Evolutionary conservation across 495 filamentous ascomycete species (phyloP).

Genomic region (Acidiella bohemica): DNA sequence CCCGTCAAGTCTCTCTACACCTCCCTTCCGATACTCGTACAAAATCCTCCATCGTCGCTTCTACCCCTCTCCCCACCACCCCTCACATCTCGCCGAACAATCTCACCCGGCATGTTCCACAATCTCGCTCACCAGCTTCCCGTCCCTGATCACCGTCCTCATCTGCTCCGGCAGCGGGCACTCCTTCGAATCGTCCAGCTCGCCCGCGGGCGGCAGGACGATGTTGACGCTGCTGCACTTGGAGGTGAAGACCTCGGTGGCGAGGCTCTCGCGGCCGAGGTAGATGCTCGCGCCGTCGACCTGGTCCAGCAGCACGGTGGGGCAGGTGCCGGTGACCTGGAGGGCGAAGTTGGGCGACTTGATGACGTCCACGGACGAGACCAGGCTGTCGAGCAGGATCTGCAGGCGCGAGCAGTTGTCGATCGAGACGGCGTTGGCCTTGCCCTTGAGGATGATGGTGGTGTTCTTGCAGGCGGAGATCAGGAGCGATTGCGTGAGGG

Average conservation of each 20-base stretch:
- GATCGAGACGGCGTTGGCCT: constrained; percentile 87
- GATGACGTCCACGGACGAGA: constrained; percentile 85
- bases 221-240: constrained; percentile 78
- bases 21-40: not conserved
- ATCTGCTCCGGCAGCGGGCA: constrained; percentile 81
- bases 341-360: constrained; percentile 85
- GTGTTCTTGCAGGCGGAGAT: constrained; percentile 81
- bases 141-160: constrained; percentile 61
- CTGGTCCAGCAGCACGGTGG: constrained; percentile 82
- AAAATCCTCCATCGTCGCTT: not conserved
- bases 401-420: constrained; percentile 78
- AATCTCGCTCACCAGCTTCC: constrained; percentile 69
- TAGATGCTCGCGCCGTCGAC: constrained; percentile 83
- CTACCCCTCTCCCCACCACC: constrained; percentile 14
- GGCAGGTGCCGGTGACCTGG: constrained; percentile 58
- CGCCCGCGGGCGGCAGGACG: constrained; percentile 52
- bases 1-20: not conserved
- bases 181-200: constrained; percentile 70
- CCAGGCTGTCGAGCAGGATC: constrained; percentile 76
- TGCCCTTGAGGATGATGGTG: constrained; percentile 78
- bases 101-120: constrained; percentile 67
- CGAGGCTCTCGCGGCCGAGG: constrained; percentile 60
- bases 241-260: constrained; percentile 72
- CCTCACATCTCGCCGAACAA: constrained; percentile 3
- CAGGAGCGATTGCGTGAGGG: constrained; percentile 77